Base-by-base conservation (phyloP, 192 early-diverging fungal genomes). In the Mortierella antarctica region DNA sequence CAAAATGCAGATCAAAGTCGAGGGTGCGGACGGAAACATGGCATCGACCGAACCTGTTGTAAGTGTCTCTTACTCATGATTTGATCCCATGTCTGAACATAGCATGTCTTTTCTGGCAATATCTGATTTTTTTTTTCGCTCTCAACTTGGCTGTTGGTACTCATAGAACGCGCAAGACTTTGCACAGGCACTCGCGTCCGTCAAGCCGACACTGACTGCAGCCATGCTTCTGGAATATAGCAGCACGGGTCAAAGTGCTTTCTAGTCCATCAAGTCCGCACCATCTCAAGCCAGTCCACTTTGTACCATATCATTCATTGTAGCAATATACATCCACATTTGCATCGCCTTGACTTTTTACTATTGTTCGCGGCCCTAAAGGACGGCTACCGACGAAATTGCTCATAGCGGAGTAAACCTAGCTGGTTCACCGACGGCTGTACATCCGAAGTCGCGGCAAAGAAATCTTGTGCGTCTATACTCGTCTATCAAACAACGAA, bases 151-250 rank as follows among this genome's bases (percentile, higher is more conserved):
- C 31, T 9, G 20, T 41, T 10, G 20, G 3, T 10, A 14, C 20
- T 9, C 48, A 7, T 67, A 79, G 75, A 79, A 70, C 13, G 68
- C 58, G 23, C 18, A 40, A 2, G 75, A 79, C 52, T 79, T 79
- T 17, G 15, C 23, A 7, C 51, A 62, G 20, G 65, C 75, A 1
- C 57, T 79, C 10, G 49, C 56, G 0, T 58, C 68, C 13, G 69
- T 79, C 8, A 71, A 70, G 46, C 56, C 75, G 0, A 71, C 75
- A 3, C 21, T 79, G 8, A 79, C 75, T 2, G 49, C 68, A 6
- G 63, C 69, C 46, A 79, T 79, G 75, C 23, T 79, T 7, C 49
- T 67, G 0, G 75, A 79, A 13, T 79, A 79, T 23, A 79, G 75
- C 20, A 31, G 56, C 3, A 71, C 75, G 4, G 64, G 75, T 1